Conservation (phyloP, 192 early-diverging fungal species). For the Gryganskiella cystojenkinii region DNA sequence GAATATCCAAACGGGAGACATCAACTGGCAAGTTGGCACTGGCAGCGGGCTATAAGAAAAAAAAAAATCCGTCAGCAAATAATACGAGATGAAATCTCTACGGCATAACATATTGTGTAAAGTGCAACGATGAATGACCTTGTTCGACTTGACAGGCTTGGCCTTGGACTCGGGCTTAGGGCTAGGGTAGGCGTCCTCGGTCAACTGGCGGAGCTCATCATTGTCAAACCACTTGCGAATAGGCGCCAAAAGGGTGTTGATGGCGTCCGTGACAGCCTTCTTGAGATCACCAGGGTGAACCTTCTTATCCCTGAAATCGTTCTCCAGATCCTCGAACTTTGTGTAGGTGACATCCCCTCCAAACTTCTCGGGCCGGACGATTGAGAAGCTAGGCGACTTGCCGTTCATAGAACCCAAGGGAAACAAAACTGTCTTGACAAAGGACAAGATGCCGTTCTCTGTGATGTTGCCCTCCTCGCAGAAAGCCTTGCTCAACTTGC, state of each 20-base stretch:
- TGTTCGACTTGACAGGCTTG: constrained; percentile 63
- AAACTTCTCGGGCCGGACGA: constrained; percentile 87
- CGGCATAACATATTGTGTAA: not conserved
- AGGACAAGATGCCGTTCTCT: constrained; percentile 92
- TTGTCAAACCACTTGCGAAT: constrained; percentile 80
- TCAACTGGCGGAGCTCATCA: constrained; percentile 74
- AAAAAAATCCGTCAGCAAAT: not conserved
- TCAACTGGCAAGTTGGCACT: constrained; percentile 31
- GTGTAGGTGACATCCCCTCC: constrained; percentile 89
- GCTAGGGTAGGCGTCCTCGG: constrained; percentile 88
- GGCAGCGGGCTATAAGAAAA: constrained; percentile 15
- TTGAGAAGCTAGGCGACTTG: constrained; percentile 66
- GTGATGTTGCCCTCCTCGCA: constrained; percentile 95
- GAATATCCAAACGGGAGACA: constrained; percentile 62
- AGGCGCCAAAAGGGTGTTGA: constrained; percentile 90
- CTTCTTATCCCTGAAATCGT: constrained; percentile 87
- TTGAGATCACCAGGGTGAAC: constrained; percentile 98
- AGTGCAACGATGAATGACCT: constrained; percentile 33
- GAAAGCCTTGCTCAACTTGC: constrained; percentile 95
- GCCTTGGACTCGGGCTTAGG: constrained; percentile 59
- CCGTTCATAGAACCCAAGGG: constrained; percentile 81
- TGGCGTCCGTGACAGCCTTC: constrained; percentile 80
- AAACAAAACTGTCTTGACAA: constrained; percentile 92
- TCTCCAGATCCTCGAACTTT: constrained; percentile 76
- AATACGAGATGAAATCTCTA: not conserved